Evolutionary conservation across 306 rosid species (phyloP), one percentile per base, ranked within the genome.

Genomic region (Quercus gilva): DNA sequence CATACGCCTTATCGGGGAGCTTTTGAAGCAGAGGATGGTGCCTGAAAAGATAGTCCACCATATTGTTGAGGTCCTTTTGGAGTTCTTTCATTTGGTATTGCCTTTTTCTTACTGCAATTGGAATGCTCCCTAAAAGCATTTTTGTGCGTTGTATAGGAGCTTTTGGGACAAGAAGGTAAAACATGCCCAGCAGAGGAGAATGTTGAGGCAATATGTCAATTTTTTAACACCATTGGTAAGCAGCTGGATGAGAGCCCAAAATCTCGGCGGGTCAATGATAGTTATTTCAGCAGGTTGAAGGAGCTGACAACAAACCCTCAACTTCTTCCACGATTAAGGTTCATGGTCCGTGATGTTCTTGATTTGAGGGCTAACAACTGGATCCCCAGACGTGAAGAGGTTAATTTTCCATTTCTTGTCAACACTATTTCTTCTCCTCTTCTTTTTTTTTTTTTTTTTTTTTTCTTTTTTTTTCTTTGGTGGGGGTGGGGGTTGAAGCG

Each of bases 1-100:
- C 77, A 85, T 85, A 63, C 86, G 82, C 75, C 86, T 85, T 69
- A 82, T 85, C 6, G 89, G 86, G 73, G 89, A 85, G 74, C 86
- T 85, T 67, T 69, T 82, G 18, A 85, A 85, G 76, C 84, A 79
- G 70, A 82, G 69, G 79, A 85, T 85, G 86, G 84, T 85, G 52
- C 81, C 89, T 37, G 84, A 82, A 74, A 82, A 76, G 79, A 82
- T 85, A 57, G 86, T 85, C 61, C 89, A 82, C 82, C 86, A 85
- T 74, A 82, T 85, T 76, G 84, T 85, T 68, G 79, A 82, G 86
- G 88, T 85, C 58, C 31, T 78, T n/a, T 37, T 67, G 5, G 15
- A 52, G 23, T 76, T 69, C 41, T 1, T 59, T 43, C 74, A 35
- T 29, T 35, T 23, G 37, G 12, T 18, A 12, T 73, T 71, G 33